Evolutionary conservation across 805 yeast genomes (phyloP).

Genomic region (Candida palmyrensis): DNA sequence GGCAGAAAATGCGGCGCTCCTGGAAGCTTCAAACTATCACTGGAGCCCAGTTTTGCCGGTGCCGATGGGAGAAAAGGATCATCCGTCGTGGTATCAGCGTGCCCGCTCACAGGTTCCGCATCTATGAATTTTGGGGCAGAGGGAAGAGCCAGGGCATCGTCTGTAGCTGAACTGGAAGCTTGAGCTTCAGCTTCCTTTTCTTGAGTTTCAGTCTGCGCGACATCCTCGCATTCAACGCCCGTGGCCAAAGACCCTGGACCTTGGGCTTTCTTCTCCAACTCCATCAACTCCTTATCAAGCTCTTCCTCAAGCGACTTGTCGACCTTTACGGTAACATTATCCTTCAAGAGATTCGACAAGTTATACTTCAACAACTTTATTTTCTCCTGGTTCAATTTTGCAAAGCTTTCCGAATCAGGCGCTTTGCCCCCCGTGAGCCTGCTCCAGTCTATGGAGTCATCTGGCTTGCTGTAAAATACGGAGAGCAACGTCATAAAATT

Average conservation of each 20-base stretch:
- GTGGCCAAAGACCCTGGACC: too few relatives aligned
- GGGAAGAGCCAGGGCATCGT: slow-evolving; percentile 1
- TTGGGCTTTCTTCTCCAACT: slow-evolving; percentile 12
- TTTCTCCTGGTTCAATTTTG: slow-evolving; percentile 24
- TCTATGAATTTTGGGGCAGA: slow-evolving; percentile 7
- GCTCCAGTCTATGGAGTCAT: slow-evolving; percentile 25
- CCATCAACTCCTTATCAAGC: slow-evolving; percentile 20
- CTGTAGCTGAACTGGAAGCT: slow-evolving; percentile 1
- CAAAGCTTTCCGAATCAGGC: slow-evolving; percentile 17
- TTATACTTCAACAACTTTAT: slow-evolving; percentile 33
- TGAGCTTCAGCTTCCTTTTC: slow-evolving; percentile 2
- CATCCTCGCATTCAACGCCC: slow-evolving; percentile 1
- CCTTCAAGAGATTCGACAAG: slow-evolving; percentile 34
- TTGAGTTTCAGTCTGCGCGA: background rate
- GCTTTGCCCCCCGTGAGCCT: slow-evolving; percentile 33
- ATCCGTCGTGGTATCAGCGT: background rate
- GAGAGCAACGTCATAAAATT: slow-evolving; percentile 26
- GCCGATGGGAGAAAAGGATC: background rate
- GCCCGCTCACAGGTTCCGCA: too few relatives aligned
- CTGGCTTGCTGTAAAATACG: slow-evolving; percentile 18
- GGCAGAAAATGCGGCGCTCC: slow-evolving; percentile 36
- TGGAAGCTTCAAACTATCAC: slow-evolving; percentile 17
- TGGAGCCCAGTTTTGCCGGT: background rate
- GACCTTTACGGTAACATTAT: slow-evolving; percentile 21
- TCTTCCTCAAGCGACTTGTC: slow-evolving; percentile 23